These are phyloP conservation scores for Suillus bovinus DNA, from an alignment of 768 basidiomycete species.

Conservation along the genomic window DNA sequence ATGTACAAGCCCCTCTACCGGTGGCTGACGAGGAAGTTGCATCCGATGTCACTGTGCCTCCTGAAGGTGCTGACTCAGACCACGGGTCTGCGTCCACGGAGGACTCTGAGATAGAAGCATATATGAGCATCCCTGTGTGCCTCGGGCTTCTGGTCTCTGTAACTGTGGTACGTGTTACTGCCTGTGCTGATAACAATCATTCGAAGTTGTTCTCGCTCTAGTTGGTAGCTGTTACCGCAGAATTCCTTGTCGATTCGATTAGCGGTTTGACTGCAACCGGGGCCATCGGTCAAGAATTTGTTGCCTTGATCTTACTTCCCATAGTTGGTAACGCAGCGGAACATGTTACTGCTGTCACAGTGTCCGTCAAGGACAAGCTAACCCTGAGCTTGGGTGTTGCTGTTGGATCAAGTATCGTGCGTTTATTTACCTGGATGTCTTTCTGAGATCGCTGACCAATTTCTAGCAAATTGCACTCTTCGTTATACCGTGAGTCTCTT, in stretches of 20 bases:
- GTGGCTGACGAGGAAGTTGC: background rate
- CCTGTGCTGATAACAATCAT: background rate
- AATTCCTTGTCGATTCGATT: conserved; percentile 80
- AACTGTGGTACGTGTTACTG: conserved; percentile 53
- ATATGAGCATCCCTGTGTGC: conserved; percentile 57
- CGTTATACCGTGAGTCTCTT: conserved; percentile 54
- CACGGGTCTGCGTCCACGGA: conserved; percentile 14
- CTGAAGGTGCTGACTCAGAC: conserved; percentile 6
- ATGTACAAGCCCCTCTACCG: conserved; percentile 11
- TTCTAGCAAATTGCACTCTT: conserved; percentile 71
- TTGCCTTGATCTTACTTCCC: conserved; percentile 85
- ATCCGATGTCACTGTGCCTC: background rate
- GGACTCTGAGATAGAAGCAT: conserved; percentile 38
- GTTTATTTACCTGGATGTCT: conserved; percentile 24
- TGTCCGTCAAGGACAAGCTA: conserved; percentile 87
- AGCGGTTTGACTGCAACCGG: conserved; percentile 62
- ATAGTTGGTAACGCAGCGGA: conserved; percentile 93
- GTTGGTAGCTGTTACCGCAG: conserved; percentile 59
- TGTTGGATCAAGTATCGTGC: conserved; percentile 81
- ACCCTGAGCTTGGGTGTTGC: conserved; percentile 87
- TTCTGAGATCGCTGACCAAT: background rate
- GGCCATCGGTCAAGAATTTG: conserved; percentile 72
- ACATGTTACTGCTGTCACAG: conserved; percentile 89
- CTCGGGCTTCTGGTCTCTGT: conserved; percentile 53
- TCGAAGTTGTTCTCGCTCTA: conserved; percentile 19